Evolutionary conservation across 495 filamentous ascomycete genomes (phyloP).

Genomic region (Jackrogersella multiformis): DNA sequence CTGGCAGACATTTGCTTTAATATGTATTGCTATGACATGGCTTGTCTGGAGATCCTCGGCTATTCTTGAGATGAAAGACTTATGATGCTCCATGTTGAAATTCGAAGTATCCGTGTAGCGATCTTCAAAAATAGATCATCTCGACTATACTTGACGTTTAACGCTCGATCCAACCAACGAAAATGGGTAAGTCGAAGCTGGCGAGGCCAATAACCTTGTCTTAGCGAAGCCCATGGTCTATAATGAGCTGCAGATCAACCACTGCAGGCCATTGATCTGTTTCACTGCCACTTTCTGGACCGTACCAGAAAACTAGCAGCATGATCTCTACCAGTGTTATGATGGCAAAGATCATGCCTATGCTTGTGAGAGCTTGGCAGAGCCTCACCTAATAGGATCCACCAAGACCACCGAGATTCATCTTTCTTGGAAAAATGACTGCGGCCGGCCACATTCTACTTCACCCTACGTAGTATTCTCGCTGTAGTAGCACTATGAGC

Average conservation of each 20-base stretch:
- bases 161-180: neutral
- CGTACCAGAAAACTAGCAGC: slow-evolving; percentile 1
- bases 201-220: slow-evolving; percentile 30
- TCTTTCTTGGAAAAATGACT: slow-evolving; percentile 8
- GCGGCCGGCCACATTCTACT: neutral
- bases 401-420: slow-evolving; percentile 18
- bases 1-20: slow-evolving; percentile 32
- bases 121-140: slow-evolving; percentile 25
- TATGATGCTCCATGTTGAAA: slow-evolving; percentile 22
- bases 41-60: slow-evolving; percentile 28
- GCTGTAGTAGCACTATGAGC: neutral
- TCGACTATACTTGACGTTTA: slow-evolving; percentile 38
- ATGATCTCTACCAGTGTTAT: slow-evolving; percentile 24
- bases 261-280: slow-evolving; percentile 17
- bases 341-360: slow-evolving; percentile 28
- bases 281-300: slow-evolving; percentile 25
- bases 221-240: slow-evolving; percentile 23
- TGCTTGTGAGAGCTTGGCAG: slow-evolving; percentile 32
- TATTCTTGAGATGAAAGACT: slow-evolving; percentile 32
- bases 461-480: neutral
- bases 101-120: slow-evolving; percentile 7
- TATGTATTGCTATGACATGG: slow-evolving; percentile 37
- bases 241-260: slow-evolving; percentile 22
- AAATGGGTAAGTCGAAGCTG: slow-evolving; percentile 31
- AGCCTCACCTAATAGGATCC: slow-evolving; percentile 32